Evolutionary conservation across 2,329 filamentous ascomycete genomes (phyloP).

Genomic region (Colletotrichum euphorbiae): DNA sequence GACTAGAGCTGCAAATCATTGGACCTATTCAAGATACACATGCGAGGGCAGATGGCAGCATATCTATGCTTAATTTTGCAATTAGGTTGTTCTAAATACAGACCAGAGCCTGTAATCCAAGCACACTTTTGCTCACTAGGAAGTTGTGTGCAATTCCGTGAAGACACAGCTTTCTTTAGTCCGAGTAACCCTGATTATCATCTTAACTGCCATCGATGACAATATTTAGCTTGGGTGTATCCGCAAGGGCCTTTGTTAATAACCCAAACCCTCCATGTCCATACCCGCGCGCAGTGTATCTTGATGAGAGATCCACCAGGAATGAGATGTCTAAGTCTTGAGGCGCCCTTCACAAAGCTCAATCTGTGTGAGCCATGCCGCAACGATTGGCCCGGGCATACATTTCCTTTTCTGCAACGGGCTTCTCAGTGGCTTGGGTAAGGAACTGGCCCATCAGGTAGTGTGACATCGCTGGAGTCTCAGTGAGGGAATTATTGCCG

Average conservation of each 20-base stretch:
- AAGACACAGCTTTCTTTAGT: not conserved
- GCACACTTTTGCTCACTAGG: too few species aligned
- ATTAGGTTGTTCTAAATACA: too few species aligned
- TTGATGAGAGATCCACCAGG: not conserved
- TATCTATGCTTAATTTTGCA: too few species aligned
- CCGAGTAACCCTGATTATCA: constrained; percentile 8
- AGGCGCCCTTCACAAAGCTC: not conserved
- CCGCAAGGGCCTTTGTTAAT: not conserved
- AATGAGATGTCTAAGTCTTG: not conserved
- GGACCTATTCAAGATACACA: too few species aligned
- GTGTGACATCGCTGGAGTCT: constrained; percentile 32
- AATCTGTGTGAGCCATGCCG: not conserved
- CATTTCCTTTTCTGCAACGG: not conserved
- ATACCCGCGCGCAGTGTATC: not conserved
- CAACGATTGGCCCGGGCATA: not conserved
- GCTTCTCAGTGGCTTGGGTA: constrained; percentile 6
- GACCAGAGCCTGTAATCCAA: too few species aligned
- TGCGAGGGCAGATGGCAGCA: too few species aligned
- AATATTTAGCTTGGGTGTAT: constrained; percentile 14
- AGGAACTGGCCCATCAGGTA: constrained; percentile 30
- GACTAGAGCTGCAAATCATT: too few species aligned
- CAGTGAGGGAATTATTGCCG: constrained; percentile 28
- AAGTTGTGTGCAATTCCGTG: too few species aligned
- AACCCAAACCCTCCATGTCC: not conserved
- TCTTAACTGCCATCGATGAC: constrained; percentile 11